These are phyloP conservation scores for Capsella bursapastoris DNA, from an alignment of 345 rosid species.

Conservation along the genomic window DNA sequence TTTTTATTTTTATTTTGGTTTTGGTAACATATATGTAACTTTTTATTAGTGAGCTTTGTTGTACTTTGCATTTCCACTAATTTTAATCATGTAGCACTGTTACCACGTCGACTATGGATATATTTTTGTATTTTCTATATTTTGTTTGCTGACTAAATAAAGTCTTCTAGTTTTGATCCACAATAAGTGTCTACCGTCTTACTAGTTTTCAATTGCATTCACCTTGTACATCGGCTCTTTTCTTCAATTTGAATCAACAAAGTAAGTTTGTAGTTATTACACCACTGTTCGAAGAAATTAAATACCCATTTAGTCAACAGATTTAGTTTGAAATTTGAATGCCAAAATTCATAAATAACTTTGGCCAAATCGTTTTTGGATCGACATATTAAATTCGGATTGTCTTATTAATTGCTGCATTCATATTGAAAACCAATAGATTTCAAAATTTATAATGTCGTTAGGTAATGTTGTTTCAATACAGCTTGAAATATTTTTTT, in stretches of 20 bases:
- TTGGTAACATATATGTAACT: background rate
- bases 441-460: background rate
- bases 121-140: background rate
- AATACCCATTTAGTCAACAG: background rate
- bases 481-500: background rate
- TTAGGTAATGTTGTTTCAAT: background rate
- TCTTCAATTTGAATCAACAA: background rate
- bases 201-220: background rate
- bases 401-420: background rate
- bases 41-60: background rate
- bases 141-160: background rate
- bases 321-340: background rate
- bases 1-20: background rate
- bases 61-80: background rate
- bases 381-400: background rate
- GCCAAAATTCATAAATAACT: background rate
- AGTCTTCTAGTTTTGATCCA: background rate
- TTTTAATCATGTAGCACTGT: background rate
- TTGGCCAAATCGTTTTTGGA: background rate
- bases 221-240: background rate
- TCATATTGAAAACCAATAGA: background rate
- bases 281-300: background rate
- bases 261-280: background rate
- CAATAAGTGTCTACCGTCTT: background rate
- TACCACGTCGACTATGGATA: background rate